phyloP scores from a whole-genome alignment of 768 basidiomycete genomes.

The Russula dissimulans region DNA sequence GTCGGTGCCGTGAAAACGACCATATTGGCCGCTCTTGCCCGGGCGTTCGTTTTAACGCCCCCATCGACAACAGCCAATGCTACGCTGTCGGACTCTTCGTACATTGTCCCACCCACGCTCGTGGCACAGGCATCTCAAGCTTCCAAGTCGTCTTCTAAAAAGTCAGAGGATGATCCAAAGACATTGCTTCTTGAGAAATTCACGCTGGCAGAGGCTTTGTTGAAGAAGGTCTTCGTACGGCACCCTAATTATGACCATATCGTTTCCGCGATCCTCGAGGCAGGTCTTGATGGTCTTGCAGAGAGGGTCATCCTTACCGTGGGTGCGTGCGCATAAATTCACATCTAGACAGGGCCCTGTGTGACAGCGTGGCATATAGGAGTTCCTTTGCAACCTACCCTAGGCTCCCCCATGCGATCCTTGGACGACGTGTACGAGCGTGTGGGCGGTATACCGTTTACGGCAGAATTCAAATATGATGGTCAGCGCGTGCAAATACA shows the following conservation, averaged over 20 bases:
- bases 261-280: constrained; percentile 46
- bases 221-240: constrained; percentile 66
- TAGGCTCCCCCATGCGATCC: constrained; percentile 81
- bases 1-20: constrained; percentile 86
- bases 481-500: constrained; percentile 83
- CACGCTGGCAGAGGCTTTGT: constrained; percentile 47
- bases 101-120: constrained; percentile 28
- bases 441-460: constrained; percentile 56
- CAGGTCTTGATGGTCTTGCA: constrained; percentile 51
- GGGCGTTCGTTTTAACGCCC: constrained; percentile 61
- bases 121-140: constrained; percentile 24
- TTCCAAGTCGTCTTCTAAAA: constrained; percentile 25
- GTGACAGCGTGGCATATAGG: constrained; percentile 34
- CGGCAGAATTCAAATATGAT: constrained; percentile 88
- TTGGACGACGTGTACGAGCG: constrained; percentile 75
- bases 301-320: constrained; percentile 57
- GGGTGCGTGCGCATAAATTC: constrained; percentile 37
- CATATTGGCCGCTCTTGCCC: constrained; percentile 68
- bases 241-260: constrained; percentile 75
- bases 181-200: constrained; percentile 37
- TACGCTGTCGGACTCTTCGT: constrained; percentile 22
- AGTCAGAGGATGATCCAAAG: constrained; percentile 24
- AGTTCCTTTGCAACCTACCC: constrained; percentile 75
- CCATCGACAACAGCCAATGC: constrained; percentile 23
- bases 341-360: background rate